Evolutionary conservation across 768 basidiomycete genomes (phyloP).

Genomic region (Tephrocybe rancida): DNA sequence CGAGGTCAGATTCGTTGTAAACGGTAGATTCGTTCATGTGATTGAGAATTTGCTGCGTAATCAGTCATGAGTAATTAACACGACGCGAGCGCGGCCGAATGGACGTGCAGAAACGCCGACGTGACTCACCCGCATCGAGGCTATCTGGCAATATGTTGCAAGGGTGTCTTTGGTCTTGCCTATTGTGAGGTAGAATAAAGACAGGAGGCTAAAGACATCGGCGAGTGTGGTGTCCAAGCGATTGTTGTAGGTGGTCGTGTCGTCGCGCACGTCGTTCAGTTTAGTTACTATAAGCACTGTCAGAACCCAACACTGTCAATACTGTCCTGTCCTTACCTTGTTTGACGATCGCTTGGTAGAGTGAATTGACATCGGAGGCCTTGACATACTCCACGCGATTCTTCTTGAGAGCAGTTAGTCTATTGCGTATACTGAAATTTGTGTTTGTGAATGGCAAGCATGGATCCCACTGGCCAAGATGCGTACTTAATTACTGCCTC

Average conservation of each 20-base stretch:
- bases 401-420: constrained; percentile 93
- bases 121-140: constrained; percentile 88
- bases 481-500: constrained; percentile 90
- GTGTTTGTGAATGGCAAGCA: constrained; percentile 16
- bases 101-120: background rate
- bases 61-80: constrained; percentile 17
- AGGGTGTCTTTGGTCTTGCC: constrained; percentile 95
- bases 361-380: constrained; percentile 87
- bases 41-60: constrained; percentile 82
- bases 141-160: constrained; percentile 94
- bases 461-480: constrained; percentile 16
- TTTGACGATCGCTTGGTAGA: constrained; percentile 92
- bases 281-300: constrained; percentile 64
- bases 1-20: constrained; percentile 90
- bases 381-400: constrained; percentile 92
- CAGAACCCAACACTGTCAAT: background rate
- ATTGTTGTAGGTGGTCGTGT: constrained; percentile 76
- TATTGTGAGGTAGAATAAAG: constrained; percentile 96
- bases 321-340: constrained; percentile 61
- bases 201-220: constrained; percentile 94
- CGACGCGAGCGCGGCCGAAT: constrained; percentile 1
- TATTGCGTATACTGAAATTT: constrained; percentile 80
- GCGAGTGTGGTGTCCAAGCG: constrained; percentile 93
- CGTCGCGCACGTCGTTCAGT: constrained; percentile 89
- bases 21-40: constrained; percentile 96